Conservation (phyloP, 805 yeast species). For the Sungouiozyma intestinalis region DNA sequence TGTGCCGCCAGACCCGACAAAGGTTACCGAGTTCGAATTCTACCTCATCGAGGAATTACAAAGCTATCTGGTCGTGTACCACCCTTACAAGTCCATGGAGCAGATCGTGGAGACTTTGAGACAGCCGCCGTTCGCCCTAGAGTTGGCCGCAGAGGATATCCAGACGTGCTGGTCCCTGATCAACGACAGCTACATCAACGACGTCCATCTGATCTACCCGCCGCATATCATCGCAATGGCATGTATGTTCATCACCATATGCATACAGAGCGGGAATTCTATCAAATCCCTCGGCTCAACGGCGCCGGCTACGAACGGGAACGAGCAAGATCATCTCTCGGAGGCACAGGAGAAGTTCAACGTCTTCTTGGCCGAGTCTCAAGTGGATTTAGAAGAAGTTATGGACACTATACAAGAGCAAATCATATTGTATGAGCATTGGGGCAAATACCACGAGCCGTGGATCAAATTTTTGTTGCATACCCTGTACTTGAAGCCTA, state of each 20-base stretch:
- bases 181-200: slow-evolving; percentile 85
- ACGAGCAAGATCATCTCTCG: not conserved
- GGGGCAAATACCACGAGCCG: slow-evolving; percentile 79
- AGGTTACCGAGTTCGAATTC: slow-evolving; percentile 91
- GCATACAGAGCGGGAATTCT: slow-evolving; percentile 13
- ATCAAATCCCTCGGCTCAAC: not conserved
- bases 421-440: slow-evolving; percentile 66
- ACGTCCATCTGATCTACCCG: slow-evolving; percentile 69
- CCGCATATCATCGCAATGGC: slow-evolving; percentile 84
- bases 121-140: slow-evolving; percentile 18
- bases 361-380: slow-evolving; percentile 59
- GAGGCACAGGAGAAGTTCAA: slow-evolving; percentile 16
- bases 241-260: slow-evolving; percentile 65
- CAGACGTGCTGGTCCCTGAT: slow-evolving; percentile 85
- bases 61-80: slow-evolving; percentile 60
- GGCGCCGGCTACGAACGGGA: not conserved
- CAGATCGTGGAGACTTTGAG: slow-evolving; percentile 40
- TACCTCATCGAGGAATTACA: slow-evolving; percentile 83
- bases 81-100: slow-evolving; percentile 57
- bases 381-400: slow-evolving; percentile 65
- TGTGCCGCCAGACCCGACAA: slow-evolving; percentile 82
- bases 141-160: slow-evolving; percentile 50
- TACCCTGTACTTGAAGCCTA: slow-evolving; percentile 20
- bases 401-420: slow-evolving; percentile 79
- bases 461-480: slow-evolving; percentile 34